Evolutionary conservation across 257 asterid species (phyloP).

Genomic region (Capsicum rhomboideum): DNA sequence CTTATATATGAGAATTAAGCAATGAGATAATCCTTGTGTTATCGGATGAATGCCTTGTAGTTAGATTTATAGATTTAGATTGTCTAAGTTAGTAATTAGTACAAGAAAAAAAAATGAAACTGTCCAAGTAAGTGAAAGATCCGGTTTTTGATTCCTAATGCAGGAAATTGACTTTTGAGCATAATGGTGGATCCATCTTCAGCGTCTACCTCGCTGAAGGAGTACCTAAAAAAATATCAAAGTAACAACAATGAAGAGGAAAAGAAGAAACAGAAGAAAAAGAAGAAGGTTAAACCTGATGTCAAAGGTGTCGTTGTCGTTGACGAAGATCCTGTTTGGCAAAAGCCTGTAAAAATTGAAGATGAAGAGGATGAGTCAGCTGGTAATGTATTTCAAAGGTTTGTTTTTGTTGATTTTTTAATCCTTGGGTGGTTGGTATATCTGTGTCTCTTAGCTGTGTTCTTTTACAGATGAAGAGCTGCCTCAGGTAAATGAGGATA

Average conservation of each 20-base stretch:
- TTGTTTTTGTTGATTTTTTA: neutral
- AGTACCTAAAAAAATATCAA: constrained; percentile 62
- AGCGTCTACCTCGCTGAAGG: constrained; percentile 53
- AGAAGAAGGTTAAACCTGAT: constrained; percentile 34
- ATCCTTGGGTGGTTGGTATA: constrained; percentile 8
- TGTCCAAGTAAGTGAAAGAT: neutral
- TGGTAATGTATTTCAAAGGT: constrained; percentile 26
- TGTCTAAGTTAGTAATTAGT: neutral
- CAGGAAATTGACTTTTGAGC: neutral
- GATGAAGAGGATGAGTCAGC: constrained; percentile 57
- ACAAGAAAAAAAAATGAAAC: too few relatives aligned
- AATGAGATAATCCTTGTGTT: neutral
- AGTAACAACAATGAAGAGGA: constrained; percentile 38
- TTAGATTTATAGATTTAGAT: neutral
- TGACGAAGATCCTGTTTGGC: constrained; percentile 85
- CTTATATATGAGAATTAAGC: neutral
- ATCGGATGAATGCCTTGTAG: neutral
- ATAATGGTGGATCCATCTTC: constrained; percentile 42
- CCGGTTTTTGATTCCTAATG: neutral
- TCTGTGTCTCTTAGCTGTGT: neutral
- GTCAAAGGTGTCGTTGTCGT: constrained; percentile 48
- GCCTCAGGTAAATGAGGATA: constrained; percentile 78
- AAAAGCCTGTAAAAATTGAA: constrained; percentile 49
- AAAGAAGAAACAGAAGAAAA: constrained; percentile 52
- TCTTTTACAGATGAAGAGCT: constrained; percentile 58